phyloP scores from a whole-genome alignment of 192 early-diverging fungal species.

The Gamsiella multidivaricata region DNA sequence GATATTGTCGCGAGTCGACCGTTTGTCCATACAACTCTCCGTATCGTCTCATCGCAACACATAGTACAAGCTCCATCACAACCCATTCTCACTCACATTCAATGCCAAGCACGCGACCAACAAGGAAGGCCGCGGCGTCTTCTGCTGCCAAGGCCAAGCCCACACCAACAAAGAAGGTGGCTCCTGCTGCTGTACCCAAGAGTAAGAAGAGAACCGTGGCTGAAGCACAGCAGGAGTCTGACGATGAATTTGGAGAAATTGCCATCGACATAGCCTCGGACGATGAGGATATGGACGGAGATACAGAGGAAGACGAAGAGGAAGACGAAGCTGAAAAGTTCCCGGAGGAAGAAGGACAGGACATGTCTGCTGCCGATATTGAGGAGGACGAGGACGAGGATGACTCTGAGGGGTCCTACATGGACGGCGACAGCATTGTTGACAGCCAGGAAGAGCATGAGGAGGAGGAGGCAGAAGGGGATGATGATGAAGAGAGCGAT shows the following conservation, averaged over 20 bases:
- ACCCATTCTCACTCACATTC: neutral
- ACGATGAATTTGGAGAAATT: slow-evolving; percentile 63
- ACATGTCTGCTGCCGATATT: slow-evolving; percentile 64
- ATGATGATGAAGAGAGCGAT: slow-evolving; percentile 60
- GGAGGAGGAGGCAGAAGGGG: slow-evolving; percentile 60
- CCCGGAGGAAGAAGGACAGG: slow-evolving; percentile 54
- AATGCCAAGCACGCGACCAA: slow-evolving; percentile 43
- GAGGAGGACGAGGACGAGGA: slow-evolving; percentile 61
- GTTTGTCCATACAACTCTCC: neutral
- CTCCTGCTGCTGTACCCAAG: slow-evolving; percentile 22
- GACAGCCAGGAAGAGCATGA: slow-evolving; percentile 63
- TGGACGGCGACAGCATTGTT: slow-evolving; percentile 55
- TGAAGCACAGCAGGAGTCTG: slow-evolving; percentile 38
- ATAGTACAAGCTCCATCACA: neutral
- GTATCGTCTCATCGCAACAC: neutral
- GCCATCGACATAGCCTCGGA: slow-evolving; percentile 64
- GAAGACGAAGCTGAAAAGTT: slow-evolving; percentile 30
- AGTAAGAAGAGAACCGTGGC: slow-evolving; percentile 45
- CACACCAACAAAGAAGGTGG: slow-evolving; percentile 26
- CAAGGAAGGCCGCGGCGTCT: slow-evolving; percentile 21
- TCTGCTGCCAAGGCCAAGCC: slow-evolving; percentile 11
- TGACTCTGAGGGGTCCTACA: slow-evolving; percentile 55
- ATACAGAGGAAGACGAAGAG: slow-evolving; percentile 27
- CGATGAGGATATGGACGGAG: slow-evolving; percentile 58
- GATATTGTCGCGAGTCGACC: too few relatives aligned